A percentile compares a stretch with the other conserved stretches of the same genome.
phyloP scores from a whole-genome alignment of 148 eudicot genomes.

The Nepenthes mirabilis region DNA sequence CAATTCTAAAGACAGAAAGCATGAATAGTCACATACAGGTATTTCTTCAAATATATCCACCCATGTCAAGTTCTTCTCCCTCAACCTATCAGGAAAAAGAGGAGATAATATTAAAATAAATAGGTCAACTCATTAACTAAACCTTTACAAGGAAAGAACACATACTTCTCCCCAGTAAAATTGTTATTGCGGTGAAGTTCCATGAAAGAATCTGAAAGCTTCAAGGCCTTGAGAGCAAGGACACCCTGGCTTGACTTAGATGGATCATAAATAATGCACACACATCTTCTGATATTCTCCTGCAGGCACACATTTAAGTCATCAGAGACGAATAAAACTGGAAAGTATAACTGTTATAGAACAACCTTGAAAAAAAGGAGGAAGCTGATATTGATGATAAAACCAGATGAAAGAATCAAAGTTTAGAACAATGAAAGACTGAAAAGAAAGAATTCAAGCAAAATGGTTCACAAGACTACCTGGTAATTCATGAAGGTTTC shows the following conservation, averaged over 20 bases:
- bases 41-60: conserved; percentile 97
- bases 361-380: too few species aligned
- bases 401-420: too few species aligned
- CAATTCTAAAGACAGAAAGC: neutral
- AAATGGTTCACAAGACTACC: conserved; percentile 22
- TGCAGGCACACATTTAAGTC: conserved; percentile 21
- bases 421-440: neutral
- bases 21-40: conserved; percentile 44
- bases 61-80: conserved; percentile 95
- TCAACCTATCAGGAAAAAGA: conserved; percentile 39
- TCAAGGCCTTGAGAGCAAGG: conserved; percentile 77
- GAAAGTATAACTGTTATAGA: neutral
- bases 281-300: conserved; percentile 95
- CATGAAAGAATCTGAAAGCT: conserved; percentile 96
- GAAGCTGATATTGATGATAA: too few species aligned
- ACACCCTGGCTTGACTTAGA: conserved; percentile 95
- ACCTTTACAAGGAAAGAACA: neutral
- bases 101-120: conserved; percentile 2
- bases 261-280: conserved; percentile 95
- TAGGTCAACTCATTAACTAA: neutral
- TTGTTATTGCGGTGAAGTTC: conserved; percentile 74
- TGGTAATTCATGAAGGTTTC: conserved; percentile 99
- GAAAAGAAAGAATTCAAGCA: neutral
- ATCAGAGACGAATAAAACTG: conserved; percentile 1
- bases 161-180: conserved; percentile 93